Evolutionary conservation across 2,329 filamentous ascomycete species (phyloP).

Genomic region (Corniculantispora saksenae): DNA sequence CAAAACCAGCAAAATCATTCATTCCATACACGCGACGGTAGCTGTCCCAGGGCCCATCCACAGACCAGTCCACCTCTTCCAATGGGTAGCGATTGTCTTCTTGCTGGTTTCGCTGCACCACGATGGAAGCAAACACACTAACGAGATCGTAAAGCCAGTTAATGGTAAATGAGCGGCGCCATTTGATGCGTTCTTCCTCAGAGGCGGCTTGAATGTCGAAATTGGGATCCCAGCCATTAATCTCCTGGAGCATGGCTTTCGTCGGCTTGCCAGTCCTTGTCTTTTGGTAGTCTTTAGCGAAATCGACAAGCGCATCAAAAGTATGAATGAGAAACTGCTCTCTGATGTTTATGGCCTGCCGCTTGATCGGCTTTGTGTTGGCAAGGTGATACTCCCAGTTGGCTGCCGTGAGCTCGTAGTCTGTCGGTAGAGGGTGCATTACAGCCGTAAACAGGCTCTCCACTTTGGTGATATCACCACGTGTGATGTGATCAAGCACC

Average conservation of each 20-base stretch:
- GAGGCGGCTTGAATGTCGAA: conserved; percentile 40
- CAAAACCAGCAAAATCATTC: conserved; percentile 44
- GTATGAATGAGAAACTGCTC: conserved; percentile 46
- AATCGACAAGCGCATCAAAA: conserved; percentile 45
- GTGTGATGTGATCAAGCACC: conserved; percentile 42
- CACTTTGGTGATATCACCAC: conserved; percentile 35
- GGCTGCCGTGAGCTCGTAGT: neutral
- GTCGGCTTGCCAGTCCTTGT: conserved; percentile 48
- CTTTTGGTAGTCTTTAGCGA: conserved; percentile 46
- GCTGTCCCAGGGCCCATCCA: conserved; percentile 32
- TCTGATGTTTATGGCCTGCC: conserved; percentile 29
- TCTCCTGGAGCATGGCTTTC: conserved; percentile 40
- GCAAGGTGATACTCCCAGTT: neutral
- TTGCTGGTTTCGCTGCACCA: conserved; percentile 39
- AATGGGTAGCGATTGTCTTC: conserved; percentile 35
- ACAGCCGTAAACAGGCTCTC: conserved; percentile 28
- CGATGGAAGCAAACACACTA: conserved; percentile 44
- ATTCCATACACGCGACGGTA: conserved; percentile 44
- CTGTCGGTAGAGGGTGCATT: conserved; percentile 9
- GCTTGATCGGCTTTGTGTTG: neutral
- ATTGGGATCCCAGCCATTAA: conserved; percentile 43
- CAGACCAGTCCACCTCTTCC: conserved; percentile 45
- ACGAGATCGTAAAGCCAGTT: conserved; percentile 55
- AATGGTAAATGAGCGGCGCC: conserved; percentile 51
- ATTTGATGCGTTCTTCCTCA: conserved; percentile 42